These are phyloP conservation scores for Sanguinoderma infundibulare DNA, from an alignment of 1,284 basidiomycete genomes.

Conservation along the genomic window DNA sequence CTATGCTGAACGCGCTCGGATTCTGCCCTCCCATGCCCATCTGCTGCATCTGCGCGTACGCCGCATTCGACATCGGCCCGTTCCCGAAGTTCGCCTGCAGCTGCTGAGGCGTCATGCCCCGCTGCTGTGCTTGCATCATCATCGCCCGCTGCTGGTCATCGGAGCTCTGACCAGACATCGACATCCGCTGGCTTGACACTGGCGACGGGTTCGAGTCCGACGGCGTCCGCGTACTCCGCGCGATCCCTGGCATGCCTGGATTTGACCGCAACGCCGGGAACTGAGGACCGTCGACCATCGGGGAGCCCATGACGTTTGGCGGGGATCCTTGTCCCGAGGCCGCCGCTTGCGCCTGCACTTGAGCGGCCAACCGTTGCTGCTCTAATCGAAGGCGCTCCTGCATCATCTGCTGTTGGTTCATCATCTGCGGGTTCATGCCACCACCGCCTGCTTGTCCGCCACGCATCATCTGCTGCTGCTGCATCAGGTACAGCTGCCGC, in stretches of 20 bases:
- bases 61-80: slow-evolving; percentile 14
- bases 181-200: slow-evolving; percentile 51
- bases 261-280: slow-evolving; percentile 51
- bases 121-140: slow-evolving; percentile 42
- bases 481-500: slow-evolving; percentile 40
- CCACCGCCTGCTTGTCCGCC: slow-evolving; percentile 23
- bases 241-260: slow-evolving; percentile 68
- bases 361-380: slow-evolving; percentile 30
- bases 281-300: slow-evolving; percentile 31
- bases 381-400: slow-evolving; percentile 44
- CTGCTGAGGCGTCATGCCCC: slow-evolving; percentile 19
- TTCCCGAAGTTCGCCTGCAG: slow-evolving; percentile 23
- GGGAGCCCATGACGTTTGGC: slow-evolving; percentile 37
- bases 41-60: slow-evolving; percentile 2
- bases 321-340: slow-evolving; percentile 9
- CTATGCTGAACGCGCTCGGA: slow-evolving; percentile 36
- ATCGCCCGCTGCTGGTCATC: slow-evolving; percentile 58
- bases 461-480: slow-evolving; percentile 38
- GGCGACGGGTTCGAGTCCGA: slow-evolving; percentile 65
- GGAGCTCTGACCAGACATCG: slow-evolving; percentile 37
- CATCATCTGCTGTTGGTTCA: slow-evolving; percentile 35
- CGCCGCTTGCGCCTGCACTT: slow-evolving; percentile 11
- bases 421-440: slow-evolving; percentile 31
- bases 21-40: neutral
- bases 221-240: slow-evolving; percentile 71